These are phyloP conservation scores for Cucumis melo DNA, from an alignment of 306 rosid genomes.

Conservation along the genomic window DNA sequence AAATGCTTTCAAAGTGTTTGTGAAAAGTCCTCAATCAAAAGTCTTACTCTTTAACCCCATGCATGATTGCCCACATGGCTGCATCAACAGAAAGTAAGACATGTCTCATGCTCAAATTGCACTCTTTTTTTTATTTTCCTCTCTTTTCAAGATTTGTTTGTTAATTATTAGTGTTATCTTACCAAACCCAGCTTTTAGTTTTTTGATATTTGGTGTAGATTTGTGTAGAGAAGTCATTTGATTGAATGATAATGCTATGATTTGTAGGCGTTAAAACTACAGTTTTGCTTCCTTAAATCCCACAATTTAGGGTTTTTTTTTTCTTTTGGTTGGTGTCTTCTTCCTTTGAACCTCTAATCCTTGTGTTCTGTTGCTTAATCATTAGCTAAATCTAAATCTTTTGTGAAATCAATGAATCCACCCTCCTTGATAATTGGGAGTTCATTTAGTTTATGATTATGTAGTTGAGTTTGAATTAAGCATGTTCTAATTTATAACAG, in stretches of 20 bases:
- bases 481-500: neutral
- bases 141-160: neutral
- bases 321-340: neutral
- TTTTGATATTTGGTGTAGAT: neutral
- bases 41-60: neutral
- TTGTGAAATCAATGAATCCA: neutral
- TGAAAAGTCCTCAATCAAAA: neutral
- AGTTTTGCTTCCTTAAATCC: constrained; percentile 8
- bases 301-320: neutral
- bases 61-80: neutral
- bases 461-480: neutral
- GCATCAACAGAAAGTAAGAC: neutral
- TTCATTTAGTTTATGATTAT: neutral
- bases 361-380: neutral
- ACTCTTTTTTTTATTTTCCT: neutral
- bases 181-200: neutral
- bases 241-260: constrained; percentile 1
- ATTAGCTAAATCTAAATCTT: neutral
- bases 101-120: neutral
- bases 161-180: neutral
- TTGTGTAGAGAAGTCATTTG: neutral
- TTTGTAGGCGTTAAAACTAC: neutral
- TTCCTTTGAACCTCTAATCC: neutral
- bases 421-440: neutral
- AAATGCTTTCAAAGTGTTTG: neutral